These are phyloP conservation scores for Termitomyces sp. DNA, from an alignment of 768 basidiomycete genomes.

Conservation along the genomic window DNA sequence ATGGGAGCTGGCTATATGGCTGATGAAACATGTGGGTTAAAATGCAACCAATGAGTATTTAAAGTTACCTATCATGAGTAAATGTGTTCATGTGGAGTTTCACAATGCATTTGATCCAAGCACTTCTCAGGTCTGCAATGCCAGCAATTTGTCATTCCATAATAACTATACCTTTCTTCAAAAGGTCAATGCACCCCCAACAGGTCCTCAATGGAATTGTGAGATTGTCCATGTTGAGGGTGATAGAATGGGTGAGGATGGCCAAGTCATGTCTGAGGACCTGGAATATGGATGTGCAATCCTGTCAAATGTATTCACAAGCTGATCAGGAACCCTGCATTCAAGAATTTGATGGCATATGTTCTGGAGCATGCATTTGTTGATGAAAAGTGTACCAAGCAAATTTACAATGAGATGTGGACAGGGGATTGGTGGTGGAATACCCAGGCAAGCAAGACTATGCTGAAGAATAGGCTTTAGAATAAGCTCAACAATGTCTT, in stretches of 20 bases:
- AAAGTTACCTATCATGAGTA: slow-evolving; percentile 24
- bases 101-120: too few relatives aligned
- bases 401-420: slow-evolving; percentile 19
- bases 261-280: slow-evolving; percentile 4
- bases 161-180: slow-evolving; percentile 20
- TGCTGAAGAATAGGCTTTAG: not conserved
- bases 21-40: slow-evolving; percentile 24
- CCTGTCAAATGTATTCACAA: slow-evolving; percentile 26
- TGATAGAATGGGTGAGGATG: slow-evolving; percentile 11
- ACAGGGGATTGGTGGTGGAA: slow-evolving; percentile 29
- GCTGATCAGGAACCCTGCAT: slow-evolving; percentile 26
- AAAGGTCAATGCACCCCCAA: slow-evolving; percentile 22
- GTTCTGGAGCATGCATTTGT: slow-evolving; percentile 21
- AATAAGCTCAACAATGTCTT: not conserved
- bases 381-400: slow-evolving; percentile 8
- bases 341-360: slow-evolving; percentile 23
- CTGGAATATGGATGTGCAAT: slow-evolving; percentile 20
- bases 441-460: slow-evolving; percentile 21
- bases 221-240: slow-evolving; percentile 16
- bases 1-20: slow-evolving; percentile 30
- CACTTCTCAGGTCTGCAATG: not conserved
- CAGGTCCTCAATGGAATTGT: slow-evolving; percentile 21
- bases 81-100: not conserved
- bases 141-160: slow-evolving; percentile 19
- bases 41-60: slow-evolving; percentile 27